phyloP scores from a whole-genome alignment of 2,329 filamentous ascomycete species.

The Ophiocordyceps camponoti-rufipedis region DNA sequence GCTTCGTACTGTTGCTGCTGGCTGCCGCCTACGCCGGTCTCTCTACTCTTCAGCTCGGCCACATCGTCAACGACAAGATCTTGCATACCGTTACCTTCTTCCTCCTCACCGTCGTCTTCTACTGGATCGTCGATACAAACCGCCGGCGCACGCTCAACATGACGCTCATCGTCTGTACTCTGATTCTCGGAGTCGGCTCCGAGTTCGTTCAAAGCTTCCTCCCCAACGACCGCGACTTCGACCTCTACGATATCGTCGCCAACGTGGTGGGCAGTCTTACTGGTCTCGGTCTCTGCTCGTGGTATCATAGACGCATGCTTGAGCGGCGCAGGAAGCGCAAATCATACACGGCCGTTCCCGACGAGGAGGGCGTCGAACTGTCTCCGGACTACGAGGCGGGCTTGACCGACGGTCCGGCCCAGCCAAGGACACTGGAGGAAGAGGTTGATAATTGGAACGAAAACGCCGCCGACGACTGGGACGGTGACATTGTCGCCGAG shows the following conservation, averaged over 20 bases:
- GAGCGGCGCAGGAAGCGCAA: conserved; percentile 64
- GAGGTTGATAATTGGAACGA: conserved; percentile 93
- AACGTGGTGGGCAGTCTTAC: conserved; percentile 65
- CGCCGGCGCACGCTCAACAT: conserved; percentile 72
- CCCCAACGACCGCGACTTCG: conserved; percentile 52
- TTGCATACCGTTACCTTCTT: conserved; percentile 84
- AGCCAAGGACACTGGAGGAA: conserved; percentile 40
- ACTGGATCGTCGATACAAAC: conserved; percentile 90
- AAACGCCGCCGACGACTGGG: conserved; percentile 45
- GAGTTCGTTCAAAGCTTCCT: conserved; percentile 61
- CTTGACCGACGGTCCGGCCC: conserved; percentile 23
- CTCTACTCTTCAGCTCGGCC: conserved; percentile 37
- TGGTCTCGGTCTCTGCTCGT: conserved; percentile 57
- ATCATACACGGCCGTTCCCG: conserved; percentile 52
- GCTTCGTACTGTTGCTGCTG: conserved; percentile 53
- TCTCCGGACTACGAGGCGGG: conserved; percentile 54
- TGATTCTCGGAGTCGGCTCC: conserved; percentile 50
- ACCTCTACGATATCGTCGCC: conserved; percentile 71
- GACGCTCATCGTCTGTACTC: conserved; percentile 64
- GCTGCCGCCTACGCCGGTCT: conserved; percentile 67
- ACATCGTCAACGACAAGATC: conserved; percentile 68
- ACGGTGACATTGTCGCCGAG: conserved; percentile 26
- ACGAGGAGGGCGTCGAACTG: conserved; percentile 53
- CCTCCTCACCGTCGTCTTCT: conserved; percentile 70
- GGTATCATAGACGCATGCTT: conserved; percentile 93